These are phyloP conservation scores for Myxozyma neglecta DNA, from an alignment of 805 yeast genomes.

Conservation along the genomic window DNA sequence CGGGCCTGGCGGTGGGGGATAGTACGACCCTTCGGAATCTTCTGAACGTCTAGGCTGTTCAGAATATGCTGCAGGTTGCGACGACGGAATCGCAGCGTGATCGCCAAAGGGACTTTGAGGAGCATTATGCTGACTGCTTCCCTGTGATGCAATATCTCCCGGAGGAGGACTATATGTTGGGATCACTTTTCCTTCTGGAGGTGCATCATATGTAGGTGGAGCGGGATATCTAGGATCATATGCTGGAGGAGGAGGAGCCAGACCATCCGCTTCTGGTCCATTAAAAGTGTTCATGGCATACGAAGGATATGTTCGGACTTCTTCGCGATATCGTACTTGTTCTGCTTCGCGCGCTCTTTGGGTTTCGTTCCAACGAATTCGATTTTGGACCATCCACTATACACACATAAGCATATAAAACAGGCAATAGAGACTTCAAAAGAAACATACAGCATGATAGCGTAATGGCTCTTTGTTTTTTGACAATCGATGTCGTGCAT, in stretches of 20 bases:
- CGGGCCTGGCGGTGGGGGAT: slow-evolving; percentile 1
- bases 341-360: slow-evolving; percentile 12
- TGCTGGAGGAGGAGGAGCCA: slow-evolving; percentile 25
- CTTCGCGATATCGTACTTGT: slow-evolving; percentile 15
- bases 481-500: slow-evolving; percentile 17
- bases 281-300: slow-evolving; percentile 16
- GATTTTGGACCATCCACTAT: slow-evolving; percentile 27
- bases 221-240: slow-evolving; percentile 28
- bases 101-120: slow-evolving; percentile 1
- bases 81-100: background rate
- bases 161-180: background rate
- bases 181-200: slow-evolving; percentile 11
- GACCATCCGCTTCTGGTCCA: background rate
- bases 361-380: background rate
- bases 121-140: slow-evolving; percentile 1
- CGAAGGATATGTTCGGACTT: slow-evolving; percentile 13
- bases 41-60: background rate
- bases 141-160: background rate
- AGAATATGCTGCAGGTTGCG: background rate
- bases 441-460: slow-evolving; percentile 24
- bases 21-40: background rate
- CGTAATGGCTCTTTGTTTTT: slow-evolving; percentile 21
- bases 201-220: slow-evolving; percentile 21
- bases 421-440: background rate
- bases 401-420: background rate